Evolutionary conservation across 306 rosid species (phyloP).

Genomic region (Quercus cerris): DNA sequence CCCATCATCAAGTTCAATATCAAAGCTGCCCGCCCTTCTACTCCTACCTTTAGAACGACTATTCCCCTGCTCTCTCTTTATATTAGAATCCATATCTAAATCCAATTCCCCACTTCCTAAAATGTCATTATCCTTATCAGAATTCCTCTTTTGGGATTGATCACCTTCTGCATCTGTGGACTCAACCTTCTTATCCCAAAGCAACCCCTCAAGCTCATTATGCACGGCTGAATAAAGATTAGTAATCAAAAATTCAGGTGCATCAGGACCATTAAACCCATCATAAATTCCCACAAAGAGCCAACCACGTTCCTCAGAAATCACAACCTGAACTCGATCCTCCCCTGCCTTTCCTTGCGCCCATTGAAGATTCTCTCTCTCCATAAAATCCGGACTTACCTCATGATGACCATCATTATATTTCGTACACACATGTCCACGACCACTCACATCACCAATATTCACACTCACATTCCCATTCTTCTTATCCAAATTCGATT

Average conservation of each 20-base stretch:
- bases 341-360: constrained; percentile 89
- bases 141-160: constrained; percentile 5
- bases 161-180: constrained; percentile 4
- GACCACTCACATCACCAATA: constrained; percentile 26
- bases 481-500: constrained; percentile 24
- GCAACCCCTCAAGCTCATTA: constrained; percentile 49
- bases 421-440: constrained; percentile 22
- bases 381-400: constrained; percentile 23
- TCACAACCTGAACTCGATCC: constrained; percentile 76
- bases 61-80: not conserved
- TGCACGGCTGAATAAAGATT: constrained; percentile 53
- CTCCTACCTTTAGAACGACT: not conserved
- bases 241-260: constrained; percentile 69
- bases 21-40: constrained; percentile 18
- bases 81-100: constrained; percentile 12
- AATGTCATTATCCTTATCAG: not conserved
- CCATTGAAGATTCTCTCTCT: constrained; percentile 59
- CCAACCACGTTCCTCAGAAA: constrained; percentile 80
- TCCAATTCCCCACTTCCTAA: constrained; percentile 1
- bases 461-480: constrained; percentile 26
- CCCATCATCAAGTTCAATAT: constrained; percentile 34
- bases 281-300: constrained; percentile 83
- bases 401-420: constrained; percentile 24
- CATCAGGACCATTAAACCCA: constrained; percentile 93
- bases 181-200: constrained; percentile 35